Base-by-base conservation (phyloP, 73 alveolate species). In the Paramecium bursaria region DNA sequence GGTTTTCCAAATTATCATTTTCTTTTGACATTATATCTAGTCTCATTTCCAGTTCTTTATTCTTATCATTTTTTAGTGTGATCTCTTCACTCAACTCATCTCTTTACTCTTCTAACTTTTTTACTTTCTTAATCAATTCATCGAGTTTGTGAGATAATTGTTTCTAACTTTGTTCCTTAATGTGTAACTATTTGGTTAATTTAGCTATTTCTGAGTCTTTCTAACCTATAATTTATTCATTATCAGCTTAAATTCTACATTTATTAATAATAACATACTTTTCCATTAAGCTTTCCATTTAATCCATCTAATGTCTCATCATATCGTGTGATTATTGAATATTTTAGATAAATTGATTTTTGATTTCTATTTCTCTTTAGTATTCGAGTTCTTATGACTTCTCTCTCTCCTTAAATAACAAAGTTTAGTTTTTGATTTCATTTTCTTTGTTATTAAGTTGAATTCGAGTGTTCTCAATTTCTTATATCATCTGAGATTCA, bases 331-430 rank as follows among this genome's bases (percentile, higher is more conserved):
- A 31, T 6, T 25, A 31, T 39, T 67, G 33, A 11, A 67, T 21
- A 3, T 53, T 33, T 1, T 19, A 6, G 19, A 67, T 67, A 35
- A 67, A 39, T 39, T 67, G 11, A 33, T 67, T 57, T 67, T 67
- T 67, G 17, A 67, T 33, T 19, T 67, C 82, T 39, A 31, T 1
- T 39, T 67, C 82, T 10, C 44, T 67, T 4, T 42, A 39, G 27
- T 67, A 39, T 3, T 67, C 82, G 13, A 15, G 21, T n/a, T 7
- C 44, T 13, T 39, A 15, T 19, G 33, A 21, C 29, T 10, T 67
- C 55, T 67, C 82, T 25, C 33, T 67, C 9, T 67, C 82, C 10
- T 67, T 25, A 53, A 53, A 67, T n/a, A 67, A 14, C 4, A 67
- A 19, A 19, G 21, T 21, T 17, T 31, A 21, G 44, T 67, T 67